Base-by-base conservation (phyloP, 768 basidiomycete species). In the Pleurotus giganteus region DNA sequence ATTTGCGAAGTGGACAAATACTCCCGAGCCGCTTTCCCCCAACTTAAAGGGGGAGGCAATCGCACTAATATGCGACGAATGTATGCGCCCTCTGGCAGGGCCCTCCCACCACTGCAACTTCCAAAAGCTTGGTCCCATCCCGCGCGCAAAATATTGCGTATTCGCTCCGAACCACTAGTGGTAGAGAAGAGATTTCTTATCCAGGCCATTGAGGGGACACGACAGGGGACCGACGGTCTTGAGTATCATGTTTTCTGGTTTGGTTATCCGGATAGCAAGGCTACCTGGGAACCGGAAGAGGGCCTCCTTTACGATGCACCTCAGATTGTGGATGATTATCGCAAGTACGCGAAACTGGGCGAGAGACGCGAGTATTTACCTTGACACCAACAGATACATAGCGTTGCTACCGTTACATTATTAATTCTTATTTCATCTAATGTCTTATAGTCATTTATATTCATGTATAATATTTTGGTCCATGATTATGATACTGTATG, bases 1-100 rank as follows among this genome's bases (percentile, higher is more conserved):
- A 69, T 91, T 13, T 92, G 90, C 69, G 90, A 92, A 65, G 75
- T 86, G 42, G 87, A 90, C 70, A 89, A 91, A 63, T 91, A 91
- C 62, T 74, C 82, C 37, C 85, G 89, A 43, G 71, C 70, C n/a
- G 72, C 68, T 17, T 79, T 83, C 64, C 80, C 82, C 2, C 36
- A 66, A 9, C 63, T 84, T 54, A 74, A 71, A 54, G 77, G 74
- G 27, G 70, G 62, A 41, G 60, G 65, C 19, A 54, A 52, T 21
- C 73, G 80, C 41, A 70, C 60, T 15, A 61, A 76, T 53, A 61
- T 81, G 28, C 69, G 65, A 4, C 71, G 74, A 11, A 53, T 56
- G 0, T 86, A 78, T 59, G 63, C 59, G 9, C 60, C 74, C 4
- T 65, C 67, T 7, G 59, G 58, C 12, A 57, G 53, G 6, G 50